Base-by-base conservation (phyloP, 1,139 yeast species). In the Blastobotrys indianensis region DNA sequence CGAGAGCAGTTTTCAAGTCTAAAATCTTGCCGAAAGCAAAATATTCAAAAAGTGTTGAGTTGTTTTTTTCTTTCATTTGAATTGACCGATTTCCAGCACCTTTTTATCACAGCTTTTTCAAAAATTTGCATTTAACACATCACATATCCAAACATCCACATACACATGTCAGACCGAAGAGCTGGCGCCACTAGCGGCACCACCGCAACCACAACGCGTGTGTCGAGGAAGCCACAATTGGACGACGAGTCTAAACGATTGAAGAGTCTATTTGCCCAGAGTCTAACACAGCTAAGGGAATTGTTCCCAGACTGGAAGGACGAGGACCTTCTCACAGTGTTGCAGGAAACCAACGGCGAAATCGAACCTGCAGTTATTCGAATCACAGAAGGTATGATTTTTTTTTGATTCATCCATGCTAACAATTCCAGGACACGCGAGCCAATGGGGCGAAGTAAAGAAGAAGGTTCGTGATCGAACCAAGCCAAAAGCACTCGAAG, bases 261-360 rank as follows among this genome's bases (percentile, higher is more conserved):
- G 37, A 61, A 58, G 52, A 46, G 54, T 30, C 53, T 58, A 52
- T 59, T 58, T 49, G 49, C 58, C 28, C 62, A 66, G 51, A 74
- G 76, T 56, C 72, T 87, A 58, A 68, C 74, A 51, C 77, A 84
- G 42, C 76, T 92, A 60, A 69, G 75, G 47, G 97, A 92, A 65
- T 74, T 92, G 74, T 90, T 92, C 71, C 95, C 97, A 37, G 96
- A 86, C 63, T 92, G 98, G 98, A 79, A 86, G 48, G 73, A 77
- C 45, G 95, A 85, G 39, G 98, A 92, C 64, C 79, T 92, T 64
- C 69, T 75, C 45, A 78, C 83, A 46, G 80, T 87, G 50, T 79
- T 90, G 56, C 73, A 74, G 50, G 97, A 92, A 66, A 77, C 84
- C 57, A 72, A 68, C 51, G 75, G 82, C 55, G 88, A 85, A 61